Evolutionary conservation across 179 eudicot species (phyloP), one percentile per base, ranked within the genome.

Genomic region (Silene coronaria): DNA sequence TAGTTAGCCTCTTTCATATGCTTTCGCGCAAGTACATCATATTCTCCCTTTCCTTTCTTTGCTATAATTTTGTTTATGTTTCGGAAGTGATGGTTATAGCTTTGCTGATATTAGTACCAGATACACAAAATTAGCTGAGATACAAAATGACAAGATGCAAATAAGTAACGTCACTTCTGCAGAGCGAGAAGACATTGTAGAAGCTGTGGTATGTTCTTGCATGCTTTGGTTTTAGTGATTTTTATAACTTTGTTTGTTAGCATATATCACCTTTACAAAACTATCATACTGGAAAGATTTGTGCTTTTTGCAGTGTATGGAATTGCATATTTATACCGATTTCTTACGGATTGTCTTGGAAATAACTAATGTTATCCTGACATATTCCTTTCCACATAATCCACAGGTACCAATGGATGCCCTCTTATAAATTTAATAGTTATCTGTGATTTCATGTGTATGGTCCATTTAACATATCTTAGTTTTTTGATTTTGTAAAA

Each of bases 341-440:
- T 95, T 95, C 82, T 73, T 95, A 84, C 87, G 97, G 66, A 89
- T 89, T 34, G 99, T 95, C 74, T 89, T 95, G 79, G 99, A 95
- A 85, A 92, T 92, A 84, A 75, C 92, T 57, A 95, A 92, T 82
- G 87, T 95, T 11, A 95, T 92, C 60, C 82, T 95, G 82, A 90
- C 96, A 26, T 95, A 87, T 82, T 91, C 97, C 66, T 82, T 95
- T 73, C 96, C 99, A 0, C 91, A 93, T 36, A 95, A 95, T 84
- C 99, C 99, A 19, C 97, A 95, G 99, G 99, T 94, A 87, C 51
- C 10, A 75, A 73, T 14, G 67, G 21, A 32, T 61, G 14, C 4
- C n/a, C 61, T 70, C 51, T 72, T 16, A 4, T 16, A 4, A 48
- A 22, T 13, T 58, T 26, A 12, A 30, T 60, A 4, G 60, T 48